Evolutionary conservation across 208 protist genomes (phyloP), one percentile per base, ranked within the genome.

Genomic region (Acanthamoeba lenticulata): DNA sequence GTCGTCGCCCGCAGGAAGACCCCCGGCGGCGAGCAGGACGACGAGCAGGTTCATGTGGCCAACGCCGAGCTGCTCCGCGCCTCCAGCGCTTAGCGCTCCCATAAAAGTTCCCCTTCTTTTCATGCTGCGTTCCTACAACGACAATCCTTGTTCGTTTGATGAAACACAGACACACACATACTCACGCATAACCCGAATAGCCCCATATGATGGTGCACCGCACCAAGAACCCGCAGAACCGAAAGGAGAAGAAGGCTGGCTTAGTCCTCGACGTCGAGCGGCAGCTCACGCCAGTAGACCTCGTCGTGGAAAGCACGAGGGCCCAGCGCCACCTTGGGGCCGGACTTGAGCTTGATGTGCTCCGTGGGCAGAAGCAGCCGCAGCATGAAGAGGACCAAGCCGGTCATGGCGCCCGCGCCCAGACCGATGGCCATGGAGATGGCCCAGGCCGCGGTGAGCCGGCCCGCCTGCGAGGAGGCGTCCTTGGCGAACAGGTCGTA

Each of bases 231-330:
- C n/a, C n/a, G n/a, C n/a, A n/a, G n/a, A n/a, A n/a, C n/a, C n/a
- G n/a, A n/a, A n/a, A n/a, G n/a, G n/a, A n/a, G n/a, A n/a, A n/a
- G n/a, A n/a, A n/a, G n/a, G n/a, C n/a, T n/a, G n/a, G 24, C 34
- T 86, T 52, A 86, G 15, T 57, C 77, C 27, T 86, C 77, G 9
- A 86, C 77, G 27, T 86, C 77, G 13, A 86, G 77, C 19, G 77
- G 77, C 24, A 86, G 77, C 77, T 86, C 77, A 29, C 44, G 38
- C 77, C 77, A 86, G 77, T 7, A 6, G 40, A 47, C 34, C 40
- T 86, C 77, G 45, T 86, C 77, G 44, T 86, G 77, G 77, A 86
- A 86, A 4, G 38, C 19, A n/a, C 77, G 38, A 7, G 36, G 36
- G 32, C 65, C 65, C 29, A 40, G 29, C 6, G 65, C 29, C 5